Evolutionary conservation across 495 filamentous ascomycete species (phyloP).

Genomic region (Hypoxylon trugodes): DNA sequence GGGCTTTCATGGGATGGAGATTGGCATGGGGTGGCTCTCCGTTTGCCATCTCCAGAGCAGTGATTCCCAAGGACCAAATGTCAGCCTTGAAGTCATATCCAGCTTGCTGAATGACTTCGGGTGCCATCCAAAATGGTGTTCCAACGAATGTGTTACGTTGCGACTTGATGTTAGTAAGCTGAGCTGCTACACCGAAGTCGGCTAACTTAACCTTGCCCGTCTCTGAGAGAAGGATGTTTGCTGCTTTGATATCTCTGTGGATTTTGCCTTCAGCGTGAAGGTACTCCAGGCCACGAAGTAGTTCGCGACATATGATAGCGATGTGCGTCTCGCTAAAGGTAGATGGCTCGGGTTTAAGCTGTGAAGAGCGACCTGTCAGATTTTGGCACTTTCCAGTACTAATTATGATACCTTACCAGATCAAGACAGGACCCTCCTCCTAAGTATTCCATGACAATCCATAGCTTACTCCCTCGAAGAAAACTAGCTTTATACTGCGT

Average conservation of each 20-base stretch:
- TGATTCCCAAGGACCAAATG: slow-evolving; percentile 97
- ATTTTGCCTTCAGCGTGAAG: slow-evolving; percentile 95
- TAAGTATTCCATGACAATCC: slow-evolving; percentile 99
- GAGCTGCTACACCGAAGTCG: slow-evolving; percentile 97
- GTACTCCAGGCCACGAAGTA: slow-evolving; percentile 90
- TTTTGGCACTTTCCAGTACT: not conserved
- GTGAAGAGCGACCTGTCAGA: slow-evolving; percentile 42
- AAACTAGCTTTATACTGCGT: slow-evolving; percentile 97
- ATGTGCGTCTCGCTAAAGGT: slow-evolving; percentile 89
- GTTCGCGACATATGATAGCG: slow-evolving; percentile 91
- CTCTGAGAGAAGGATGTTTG: slow-evolving; percentile 87
- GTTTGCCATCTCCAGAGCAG: slow-evolving; percentile 90
- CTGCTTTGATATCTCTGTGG: slow-evolving; percentile 96
- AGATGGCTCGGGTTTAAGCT: slow-evolving; percentile 96
- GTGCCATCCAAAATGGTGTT: slow-evolving; percentile 99
- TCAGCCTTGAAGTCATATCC: slow-evolving; percentile 98
- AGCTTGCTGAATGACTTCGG: slow-evolving; percentile 95
- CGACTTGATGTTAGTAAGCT: slow-evolving; percentile 96
- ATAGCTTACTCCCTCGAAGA: slow-evolving; percentile 91
- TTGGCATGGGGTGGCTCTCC: slow-evolving; percentile 93
- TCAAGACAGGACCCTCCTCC: slow-evolving; percentile 94
- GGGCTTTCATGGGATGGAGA: slow-evolving; percentile 96
- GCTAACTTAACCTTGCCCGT: slow-evolving; percentile 95
- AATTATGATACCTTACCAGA: slow-evolving; percentile 63
- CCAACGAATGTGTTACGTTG: slow-evolving; percentile 99